These are phyloP conservation scores for Akebia trifoliata DNA, from an alignment of 164 flowering plant genomes.

Conservation along the genomic window DNA sequence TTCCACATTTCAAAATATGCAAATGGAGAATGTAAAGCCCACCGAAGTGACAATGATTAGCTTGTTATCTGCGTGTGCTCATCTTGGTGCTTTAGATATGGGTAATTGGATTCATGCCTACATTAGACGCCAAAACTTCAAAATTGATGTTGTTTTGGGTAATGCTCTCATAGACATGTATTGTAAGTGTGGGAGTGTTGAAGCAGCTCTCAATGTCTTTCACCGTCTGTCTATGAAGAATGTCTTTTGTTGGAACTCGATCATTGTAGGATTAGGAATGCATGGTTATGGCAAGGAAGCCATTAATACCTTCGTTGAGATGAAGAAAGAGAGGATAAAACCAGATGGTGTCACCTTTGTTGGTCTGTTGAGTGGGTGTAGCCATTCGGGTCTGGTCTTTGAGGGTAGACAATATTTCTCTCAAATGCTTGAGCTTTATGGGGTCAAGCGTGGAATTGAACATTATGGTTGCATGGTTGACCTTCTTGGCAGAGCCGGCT, in stretches of 20 bases:
- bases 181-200: conserved; percentile 35
- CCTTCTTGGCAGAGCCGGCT: conserved; percentile 36
- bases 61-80: conserved; percentile 42
- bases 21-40: conserved; percentile 24
- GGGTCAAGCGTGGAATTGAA: conserved; percentile 34
- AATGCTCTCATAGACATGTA: conserved; percentile 45
- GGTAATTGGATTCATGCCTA: conserved; percentile 39
- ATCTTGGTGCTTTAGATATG: conserved; percentile 39
- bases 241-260: conserved; percentile 36
- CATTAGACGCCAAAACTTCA: conserved; percentile 23
- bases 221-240: conserved; percentile 25
- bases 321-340: conserved; percentile 23
- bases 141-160: conserved; percentile 29
- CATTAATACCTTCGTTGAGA: conserved; percentile 25
- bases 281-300: conserved; percentile 40
- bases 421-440: conserved; percentile 26
- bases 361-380: conserved; percentile 38
- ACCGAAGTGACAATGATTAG: conserved; percentile 41
- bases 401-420: conserved; percentile 28
- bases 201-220: conserved; percentile 32
- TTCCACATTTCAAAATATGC: conserved; percentile 25
- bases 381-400: conserved; percentile 38
- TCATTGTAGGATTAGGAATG: conserved; percentile 37
- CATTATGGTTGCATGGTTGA: conserved; percentile 48
- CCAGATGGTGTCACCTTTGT: conserved; percentile 43